Base-by-base conservation (phyloP, 2,329 filamentous ascomycete genomes). In the Madurella mycetomatis region DNA sequence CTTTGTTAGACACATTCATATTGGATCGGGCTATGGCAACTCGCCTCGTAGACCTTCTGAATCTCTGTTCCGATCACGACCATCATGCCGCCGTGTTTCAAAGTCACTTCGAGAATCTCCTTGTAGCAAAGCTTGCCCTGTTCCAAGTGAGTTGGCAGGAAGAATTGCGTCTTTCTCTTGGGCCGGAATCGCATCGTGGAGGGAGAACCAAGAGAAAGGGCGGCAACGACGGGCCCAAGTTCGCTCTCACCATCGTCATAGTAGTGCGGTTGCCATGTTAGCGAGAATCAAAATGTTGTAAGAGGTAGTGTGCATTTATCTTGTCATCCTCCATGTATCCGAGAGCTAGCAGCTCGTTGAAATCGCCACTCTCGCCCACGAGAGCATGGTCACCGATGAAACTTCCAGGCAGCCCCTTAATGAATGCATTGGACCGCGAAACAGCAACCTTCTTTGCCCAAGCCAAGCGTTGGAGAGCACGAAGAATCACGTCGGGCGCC, bases 211-310 rank as follows among this genome's bases (percentile, higher is more conserved):
- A 87, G 71, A 1, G 81, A 84, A 7, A 84, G 69, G 0, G 83
- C 84, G 0, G 82, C 81, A 7, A 87, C 82, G 0, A 79, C 83
- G 0, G 82, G 80, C 0, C 84, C 84, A 0, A 87, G 71, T 3
- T 82, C 80, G 9, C 69, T 70, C 62, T 88, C 85, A 4, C 85
- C 85, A 59, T 88, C 85, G 54, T 87, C 84, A 55, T 88, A 84
- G 60, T 79, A 85, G 72, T 83, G 60, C 8, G 11, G 47, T 30
- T n/a, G 18, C 2, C 19, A 31, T 41, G 54, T 58, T 13, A 57
- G 41, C 19, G 47, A 8, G n/a, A 8, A 44, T 19, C 7, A 8
- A 44, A 11, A 44, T 7, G 34, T 44, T 13, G 50, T 44, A 2
- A 9, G 5, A 30, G 25, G 5, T 9, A 45, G 69, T 75, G 66